Percentiles rank a stretch among this genome's conserved stretches.
Conservation (phyloP, 176 grass and related monocot genomes). For the Oryza coarctata region DNA sequence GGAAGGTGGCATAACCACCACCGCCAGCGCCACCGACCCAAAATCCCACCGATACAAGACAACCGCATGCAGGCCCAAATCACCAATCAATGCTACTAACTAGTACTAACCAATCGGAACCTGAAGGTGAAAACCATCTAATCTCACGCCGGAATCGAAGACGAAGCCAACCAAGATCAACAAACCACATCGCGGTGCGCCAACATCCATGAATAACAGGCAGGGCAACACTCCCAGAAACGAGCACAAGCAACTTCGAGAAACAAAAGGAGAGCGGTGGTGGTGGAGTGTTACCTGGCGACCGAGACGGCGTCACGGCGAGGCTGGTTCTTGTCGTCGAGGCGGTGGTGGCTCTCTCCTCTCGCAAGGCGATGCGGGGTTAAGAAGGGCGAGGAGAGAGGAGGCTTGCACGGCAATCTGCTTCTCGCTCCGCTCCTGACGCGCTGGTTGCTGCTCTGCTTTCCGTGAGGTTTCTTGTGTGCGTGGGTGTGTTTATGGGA, state of each 20-base stretch:
- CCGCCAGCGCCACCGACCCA: background rate
- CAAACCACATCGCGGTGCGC: background rate
- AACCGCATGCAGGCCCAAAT: background rate
- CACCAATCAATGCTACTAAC: background rate
- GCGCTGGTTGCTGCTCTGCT: background rate
- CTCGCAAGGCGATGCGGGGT: background rate
- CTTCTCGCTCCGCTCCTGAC: constrained; percentile 19
- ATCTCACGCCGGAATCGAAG: background rate
- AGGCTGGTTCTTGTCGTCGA: background rate
- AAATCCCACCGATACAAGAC: background rate
- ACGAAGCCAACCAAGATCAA: background rate
- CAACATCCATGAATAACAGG: background rate
- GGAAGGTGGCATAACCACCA: background rate
- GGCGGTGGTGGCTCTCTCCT: background rate
- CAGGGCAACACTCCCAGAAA: background rate
- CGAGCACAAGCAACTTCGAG: background rate
- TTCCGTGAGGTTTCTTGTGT: constrained; percentile 22
- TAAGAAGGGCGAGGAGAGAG: constrained; percentile 6
- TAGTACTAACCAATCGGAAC: background rate
- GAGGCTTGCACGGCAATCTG: constrained; percentile 36
- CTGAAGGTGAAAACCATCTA: background rate
- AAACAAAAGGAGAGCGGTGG: background rate
- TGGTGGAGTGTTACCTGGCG: constrained; percentile 28
- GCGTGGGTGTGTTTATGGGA: constrained; percentile 2
- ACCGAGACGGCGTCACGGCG: background rate